These are phyloP conservation scores for Plasmodium vinckei DNA, from an alignment of 169 alveolate species.

Conservation along the genomic window DNA sequence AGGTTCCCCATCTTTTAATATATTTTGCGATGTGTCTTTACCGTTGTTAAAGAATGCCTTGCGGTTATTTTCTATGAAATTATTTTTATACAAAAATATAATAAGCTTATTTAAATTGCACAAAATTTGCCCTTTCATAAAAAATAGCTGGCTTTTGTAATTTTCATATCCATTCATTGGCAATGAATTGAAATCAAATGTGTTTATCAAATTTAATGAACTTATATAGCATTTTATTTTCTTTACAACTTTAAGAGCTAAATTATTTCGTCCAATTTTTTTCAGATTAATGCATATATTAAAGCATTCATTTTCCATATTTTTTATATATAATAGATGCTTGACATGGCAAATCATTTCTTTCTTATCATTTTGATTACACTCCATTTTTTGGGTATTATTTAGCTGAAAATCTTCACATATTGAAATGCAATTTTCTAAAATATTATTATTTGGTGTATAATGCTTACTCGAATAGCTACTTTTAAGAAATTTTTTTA, in stretches of 20 bases:
- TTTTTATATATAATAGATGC: constrained; percentile 25
- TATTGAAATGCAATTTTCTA: constrained; percentile 27
- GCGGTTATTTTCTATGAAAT: constrained; percentile 45
- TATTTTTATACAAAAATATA: constrained; percentile 68
- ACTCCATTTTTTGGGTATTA: not conserved
- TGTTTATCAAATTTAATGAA: constrained; percentile 51
- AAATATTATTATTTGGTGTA: constrained; percentile 22
- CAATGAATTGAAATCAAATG: constrained; percentile 55
- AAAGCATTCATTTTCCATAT: constrained; percentile 47
- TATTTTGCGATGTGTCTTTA: not conserved
- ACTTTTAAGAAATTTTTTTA: constrained; percentile 41
- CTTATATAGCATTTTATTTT: constrained; percentile 55
- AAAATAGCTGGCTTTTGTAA: constrained; percentile 51
- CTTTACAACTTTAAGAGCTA: constrained; percentile 46
- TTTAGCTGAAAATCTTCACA: constrained; percentile 38
- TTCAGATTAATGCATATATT: constrained; percentile 58
- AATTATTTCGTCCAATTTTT: constrained; percentile 27
- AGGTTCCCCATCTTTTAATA: no score
- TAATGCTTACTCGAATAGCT: constrained; percentile 1
- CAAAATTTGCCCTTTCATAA: constrained; percentile 46
- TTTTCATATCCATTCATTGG: constrained; percentile 62
- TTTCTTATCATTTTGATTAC: constrained; percentile 17
- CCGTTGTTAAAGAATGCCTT: constrained; percentile 3
- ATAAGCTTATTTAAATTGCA: constrained; percentile 40
- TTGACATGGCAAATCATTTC: constrained; percentile 21